Base-by-base conservation (phyloP, 805 yeast genomes). In the Huiozyma naganishii region DNA sequence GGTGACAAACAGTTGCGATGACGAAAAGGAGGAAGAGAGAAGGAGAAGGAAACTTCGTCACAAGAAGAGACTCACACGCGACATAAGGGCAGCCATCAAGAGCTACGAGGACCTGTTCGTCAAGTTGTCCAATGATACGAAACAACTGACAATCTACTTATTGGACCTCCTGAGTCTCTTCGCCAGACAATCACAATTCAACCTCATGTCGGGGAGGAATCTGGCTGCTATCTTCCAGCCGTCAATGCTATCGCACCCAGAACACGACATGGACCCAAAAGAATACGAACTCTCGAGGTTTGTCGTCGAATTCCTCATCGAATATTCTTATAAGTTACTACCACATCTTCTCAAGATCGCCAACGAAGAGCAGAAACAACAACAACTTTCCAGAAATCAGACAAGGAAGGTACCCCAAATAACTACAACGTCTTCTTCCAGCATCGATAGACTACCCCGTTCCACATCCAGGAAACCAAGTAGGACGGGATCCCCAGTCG, bases 191-290 rank as follows among this genome's bases (percentile, higher is more conserved):
- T 73, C 94, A 11, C 76, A 74, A 41, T 76, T 76, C 47, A 92
- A 89, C 60, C 69, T 86, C 50, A 92, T 92, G 99, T 79, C 96
- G 1, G 85, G 95, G 1, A 76, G 87, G 53, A 92, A 92, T 59
- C 68, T 92, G 50, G 95, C 97, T 1, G 95, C 97, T 1, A 85
- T 92, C 45, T 92, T 92, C 67, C 98, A 92, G 66, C 97, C 98
- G 3, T 84, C 95, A n/a, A 79, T 92, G 12, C 69, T 92, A 42
- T 83, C 95, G 7, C 97, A 90, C 61, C 95, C 96, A 5, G 75
- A 73, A 51, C 97, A 92, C 61, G 96, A 89, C 58, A 77, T 90
- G 80, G 77, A 82, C 36, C 97, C 97, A 1, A 86, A 79, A 30
- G 97, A 92, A 63, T 89, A 89, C 65, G 90, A 85, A 9, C 66